Evolutionary conservation across 352 stramenopile species (phyloP), one percentile per base, ranked within the genome.

Genomic region (Pythium brassicae): DNA sequence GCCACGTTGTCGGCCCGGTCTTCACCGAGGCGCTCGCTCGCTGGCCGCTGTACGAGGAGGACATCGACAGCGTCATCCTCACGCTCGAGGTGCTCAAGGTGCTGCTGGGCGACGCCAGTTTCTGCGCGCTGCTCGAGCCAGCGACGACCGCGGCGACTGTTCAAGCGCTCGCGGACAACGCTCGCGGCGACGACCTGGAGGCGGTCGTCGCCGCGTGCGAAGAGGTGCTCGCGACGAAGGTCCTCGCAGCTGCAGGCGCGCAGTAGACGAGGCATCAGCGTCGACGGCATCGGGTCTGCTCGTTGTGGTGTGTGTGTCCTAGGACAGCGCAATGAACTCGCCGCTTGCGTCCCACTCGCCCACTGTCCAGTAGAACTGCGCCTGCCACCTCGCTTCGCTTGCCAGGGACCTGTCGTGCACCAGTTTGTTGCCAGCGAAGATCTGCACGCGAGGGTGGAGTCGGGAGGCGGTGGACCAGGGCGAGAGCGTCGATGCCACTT

Each of bases 41-140:
- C 29, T 88, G 77, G 77, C 77, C 77, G 4, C 53, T 88, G 23
- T 88, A 80, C 52, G 77, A 88, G 57, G 77, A 88, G 29, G 77
- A 88, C 51, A 55, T 83, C 2, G 77, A 88, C 43, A 57, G 72
- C n/a, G 69, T 83, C 6, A 54, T 84, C 39, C 57, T 83, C 19
- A 76, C 72, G 14, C 60, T 88, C 12, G 62, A 84, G 34, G 54
- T 88, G 17, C 48, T 88, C 12, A 54, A 69, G 14, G 44, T 57
- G 1, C 59, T 88, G 0, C 59, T 83, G 5, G 63, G 39, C 4
- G 66, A 78, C 11, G 48, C 70, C 14, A 54, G 59, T 1, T 61
- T 88, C 12, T 61, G 66, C n/a, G 34, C 51, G 23, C 62, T 71
- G 7, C 54, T 88, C 20, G 63, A 82, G 29, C 61, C 69, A 2